Base-by-base conservation (phyloP, 2,329 filamentous ascomycete genomes). In the Penicillium sp. region DNA sequence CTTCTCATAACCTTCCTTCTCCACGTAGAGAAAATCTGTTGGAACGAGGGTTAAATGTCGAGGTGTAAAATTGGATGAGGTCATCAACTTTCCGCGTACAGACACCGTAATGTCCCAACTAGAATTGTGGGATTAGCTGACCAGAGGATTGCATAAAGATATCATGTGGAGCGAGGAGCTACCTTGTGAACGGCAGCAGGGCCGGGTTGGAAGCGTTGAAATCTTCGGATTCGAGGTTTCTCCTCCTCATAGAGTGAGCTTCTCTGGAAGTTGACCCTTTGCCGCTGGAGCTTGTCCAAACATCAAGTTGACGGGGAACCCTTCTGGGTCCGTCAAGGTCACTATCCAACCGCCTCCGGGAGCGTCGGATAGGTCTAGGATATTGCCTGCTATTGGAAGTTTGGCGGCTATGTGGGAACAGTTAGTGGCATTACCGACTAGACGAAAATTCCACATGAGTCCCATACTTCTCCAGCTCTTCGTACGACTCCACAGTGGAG, bases 401-500 rank as follows among this genome's bases (percentile, higher is more conserved):
- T 62, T 39, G 2, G 67, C 46, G 43, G 63, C 46, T 57, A n/a
- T n/a, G n/a, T n/a, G n/a, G n/a, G n/a, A n/a, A n/a, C n/a, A n/a
- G n/a, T n/a, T n/a, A n/a, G n/a, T n/a, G n/a, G n/a, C n/a, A n/a
- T n/a, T n/a, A n/a, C n/a, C n/a, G n/a, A n/a, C 66, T 70, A 16
- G 2, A 2, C n/a, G n/a, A n/a, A 33, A 9, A 22, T 10, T 22
- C 14, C 58, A 16, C 22, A n/a, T 22, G 16, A 36, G 14, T 11
- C 5, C 6, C n/a, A 49, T 62, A 78, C 71, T 76, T 78, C 57
- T 79, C 74, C 18, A 81, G 65, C 16, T 81, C 79, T 1, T 69
- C 70, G 31, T 71, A 69, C 10, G 66, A 72, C 55, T 80, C 78
- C 22, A 81, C 79, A 54, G 76, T 69, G 61, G 77, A 82, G 0